Base-by-base conservation (phyloP, 108 stramenopile genomes). In the Mediolabrus comicus region DNA sequence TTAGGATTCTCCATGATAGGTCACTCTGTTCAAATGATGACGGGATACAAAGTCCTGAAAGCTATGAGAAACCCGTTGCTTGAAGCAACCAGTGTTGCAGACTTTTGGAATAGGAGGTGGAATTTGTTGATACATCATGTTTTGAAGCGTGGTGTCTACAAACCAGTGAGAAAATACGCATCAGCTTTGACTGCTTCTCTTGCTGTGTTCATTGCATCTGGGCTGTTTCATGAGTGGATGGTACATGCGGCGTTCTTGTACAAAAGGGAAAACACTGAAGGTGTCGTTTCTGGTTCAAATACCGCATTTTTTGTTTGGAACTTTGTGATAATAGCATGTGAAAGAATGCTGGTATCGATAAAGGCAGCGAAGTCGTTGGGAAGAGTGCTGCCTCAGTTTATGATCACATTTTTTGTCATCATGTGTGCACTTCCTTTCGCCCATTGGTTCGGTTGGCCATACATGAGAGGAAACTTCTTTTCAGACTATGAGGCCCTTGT, bases 41-140 rank as follows among this genome's bases (percentile, higher is more conserved):
- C 60, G 3, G 75, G 75, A 22, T 69, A 64, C 57, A 67, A 61
- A 59, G 67, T 51, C 1, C 36, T 43, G 0, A 6, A 49, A 28
- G 26, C 53, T 10, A 76, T 76, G 75, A 28, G 53, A 2, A 69
- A 68, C 12, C 75, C 75, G 3, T 79, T 92, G 66, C 59, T 88
- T 24, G 83, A 62, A 52, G 78, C 84, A 16, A 49, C 54, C 17
- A 69, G 69, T 34, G 84, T 86, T 0, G 65, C 75, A 24, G 88
- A 92, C 34, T 92, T 92, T 71, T 92, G 91, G 91, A 84, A 84
- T 2, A 53, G 74, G 17, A 68, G 86, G 34, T 92, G 91, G 91
- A 92, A 92, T 59, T 26, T 73, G 4, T 10, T 92, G 12, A 69
- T 92, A 4, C 91, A 92, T 53, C 43, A 49, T 12, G 83, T 77